A percentile compares a stretch with the other conserved stretches of the same genome.
phyloP scores from a whole-genome alignment of 2,329 filamentous ascomycete species.

The Hortaea werneckii region DNA sequence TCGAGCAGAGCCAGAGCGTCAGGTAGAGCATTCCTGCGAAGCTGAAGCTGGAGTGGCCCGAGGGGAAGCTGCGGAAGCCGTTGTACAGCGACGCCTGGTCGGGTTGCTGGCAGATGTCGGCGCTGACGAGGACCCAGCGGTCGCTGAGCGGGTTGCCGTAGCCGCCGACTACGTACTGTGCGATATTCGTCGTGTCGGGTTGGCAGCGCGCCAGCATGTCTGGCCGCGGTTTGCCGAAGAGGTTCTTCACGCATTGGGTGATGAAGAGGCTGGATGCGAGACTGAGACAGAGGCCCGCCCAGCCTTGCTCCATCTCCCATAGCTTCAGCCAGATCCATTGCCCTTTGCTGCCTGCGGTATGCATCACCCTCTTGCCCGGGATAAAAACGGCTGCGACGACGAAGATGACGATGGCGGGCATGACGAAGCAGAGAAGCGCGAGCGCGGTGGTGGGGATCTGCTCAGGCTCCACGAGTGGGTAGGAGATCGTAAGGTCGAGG shows the following conservation, averaged over 20 bases:
- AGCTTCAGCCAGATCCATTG: constrained; percentile 71
- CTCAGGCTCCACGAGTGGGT: constrained; percentile 56
- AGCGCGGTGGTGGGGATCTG: constrained; percentile 61
- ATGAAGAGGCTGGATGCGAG: constrained; percentile 66
- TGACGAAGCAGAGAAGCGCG: constrained; percentile 50
- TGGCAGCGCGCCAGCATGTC: constrained; percentile 84
- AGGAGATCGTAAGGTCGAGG: constrained; percentile 67
- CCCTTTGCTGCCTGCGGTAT: constrained; percentile 18
- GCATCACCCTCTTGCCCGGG: constrained; percentile 53
- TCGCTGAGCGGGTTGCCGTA: constrained; percentile 40
- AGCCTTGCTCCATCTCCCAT: constrained; percentile 80
- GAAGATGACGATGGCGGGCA: constrained; percentile 59
- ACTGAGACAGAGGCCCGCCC: constrained; percentile 69
- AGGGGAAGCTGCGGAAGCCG: constrained; percentile 75
- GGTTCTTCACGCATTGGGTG: constrained; percentile 75
- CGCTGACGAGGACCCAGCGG: constrained; percentile 52
- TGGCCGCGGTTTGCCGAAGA: constrained; percentile 62
- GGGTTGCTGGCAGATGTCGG: constrained; percentile 63
- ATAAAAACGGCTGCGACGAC: constrained; percentile 59
- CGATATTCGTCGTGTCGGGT: constrained; percentile 51
- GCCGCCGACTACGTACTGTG: constrained; percentile 49
- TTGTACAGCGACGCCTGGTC: constrained; percentile 63
- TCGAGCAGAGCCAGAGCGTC: constrained; percentile 75
- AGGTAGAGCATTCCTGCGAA: constrained; percentile 83
- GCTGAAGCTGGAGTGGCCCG: constrained; percentile 67